These are phyloP conservation scores for Quercus robur DNA, from an alignment of 306 rosid genomes.

Conservation along the genomic window DNA sequence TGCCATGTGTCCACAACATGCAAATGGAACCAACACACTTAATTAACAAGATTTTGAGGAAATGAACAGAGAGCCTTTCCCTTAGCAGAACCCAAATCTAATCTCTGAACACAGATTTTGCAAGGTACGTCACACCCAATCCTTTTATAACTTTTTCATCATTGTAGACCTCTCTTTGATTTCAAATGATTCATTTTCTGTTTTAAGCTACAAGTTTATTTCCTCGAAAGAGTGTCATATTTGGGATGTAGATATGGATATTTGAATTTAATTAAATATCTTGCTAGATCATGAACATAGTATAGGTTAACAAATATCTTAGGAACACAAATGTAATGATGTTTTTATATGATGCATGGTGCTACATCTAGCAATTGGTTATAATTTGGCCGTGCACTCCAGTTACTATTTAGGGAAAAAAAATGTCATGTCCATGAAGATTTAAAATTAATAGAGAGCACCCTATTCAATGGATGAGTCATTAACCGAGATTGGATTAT, in stretches of 20 bases:
- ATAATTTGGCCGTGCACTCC: too few relatives aligned
- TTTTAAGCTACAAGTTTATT: slow-evolving; percentile 2
- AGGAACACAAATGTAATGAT: too few relatives aligned
- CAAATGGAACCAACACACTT: slow-evolving; percentile 23
- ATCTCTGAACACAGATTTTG: slow-evolving; percentile 19
- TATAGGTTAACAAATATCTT: too few relatives aligned
- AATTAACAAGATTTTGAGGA: neutral
- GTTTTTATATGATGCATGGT: too few relatives aligned
- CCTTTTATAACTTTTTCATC: neutral
- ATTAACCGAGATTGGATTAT: too few relatives aligned
- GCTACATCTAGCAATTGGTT: too few relatives aligned
- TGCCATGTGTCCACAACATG: slow-evolving; percentile 17
- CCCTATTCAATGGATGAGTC: neutral
- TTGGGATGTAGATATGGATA: too few relatives aligned
- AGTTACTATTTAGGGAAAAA: too few relatives aligned
- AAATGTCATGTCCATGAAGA: too few relatives aligned
- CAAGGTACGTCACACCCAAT: slow-evolving; percentile 24
- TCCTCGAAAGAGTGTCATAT: neutral
- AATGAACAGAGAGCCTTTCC: slow-evolving; percentile 10
- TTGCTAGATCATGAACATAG: neutral
- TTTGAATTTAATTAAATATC: neutral
- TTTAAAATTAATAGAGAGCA: too few relatives aligned
- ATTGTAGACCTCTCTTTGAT: neutral
- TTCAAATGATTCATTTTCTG: slow-evolving; percentile 4
- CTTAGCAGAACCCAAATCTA: neutral